Evolutionary conservation across 768 basidiomycete species (phyloP).

Genomic region (Xerocomellus intermedius): DNA sequence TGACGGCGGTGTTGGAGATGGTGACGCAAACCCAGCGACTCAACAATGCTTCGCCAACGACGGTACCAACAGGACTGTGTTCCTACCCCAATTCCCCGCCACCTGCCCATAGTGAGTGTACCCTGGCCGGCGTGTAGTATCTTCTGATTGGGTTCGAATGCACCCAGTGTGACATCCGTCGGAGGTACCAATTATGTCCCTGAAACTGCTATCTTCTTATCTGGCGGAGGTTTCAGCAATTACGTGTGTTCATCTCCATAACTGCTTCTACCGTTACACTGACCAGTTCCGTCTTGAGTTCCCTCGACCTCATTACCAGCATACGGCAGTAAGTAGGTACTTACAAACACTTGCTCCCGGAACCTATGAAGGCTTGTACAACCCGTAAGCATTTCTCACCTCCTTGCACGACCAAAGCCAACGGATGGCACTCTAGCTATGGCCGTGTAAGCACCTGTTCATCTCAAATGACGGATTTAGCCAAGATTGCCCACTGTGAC

Average conservation of each 20-base stretch:
- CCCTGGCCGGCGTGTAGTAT: background rate
- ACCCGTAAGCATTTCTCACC: constrained; percentile 40
- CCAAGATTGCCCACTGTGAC: background rate
- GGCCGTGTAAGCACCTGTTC: constrained; percentile 49
- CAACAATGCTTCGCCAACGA: constrained; percentile 59
- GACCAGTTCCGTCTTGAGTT: constrained; percentile 37
- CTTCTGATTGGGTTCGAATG: background rate
- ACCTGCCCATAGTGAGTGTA: constrained; percentile 50
- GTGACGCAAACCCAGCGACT: constrained; percentile 48
- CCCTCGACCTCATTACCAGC: constrained; percentile 53
- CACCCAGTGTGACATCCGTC: constrained; percentile 64
- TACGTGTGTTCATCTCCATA: constrained; percentile 39
- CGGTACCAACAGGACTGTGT: constrained; percentile 44
- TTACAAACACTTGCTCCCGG: constrained; percentile 44
- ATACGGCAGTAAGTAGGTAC: constrained; percentile 42
- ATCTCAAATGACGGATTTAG: too few species aligned
- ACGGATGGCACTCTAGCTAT: constrained; percentile 26
- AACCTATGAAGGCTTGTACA: constrained; percentile 59
- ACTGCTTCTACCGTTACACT: constrained; percentile 1
- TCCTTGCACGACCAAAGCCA: background rate
- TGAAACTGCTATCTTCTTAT: constrained; percentile 59
- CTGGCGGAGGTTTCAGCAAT: constrained; percentile 74
- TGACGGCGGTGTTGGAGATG: constrained; percentile 69
- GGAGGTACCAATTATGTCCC: constrained; percentile 63
- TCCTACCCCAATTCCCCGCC: constrained; percentile 62